Evolutionary conservation across 1,284 basidiomycete genomes (phyloP), one percentile per base, ranked within the genome.

Genomic region (Ceratobasidium sp.): DNA sequence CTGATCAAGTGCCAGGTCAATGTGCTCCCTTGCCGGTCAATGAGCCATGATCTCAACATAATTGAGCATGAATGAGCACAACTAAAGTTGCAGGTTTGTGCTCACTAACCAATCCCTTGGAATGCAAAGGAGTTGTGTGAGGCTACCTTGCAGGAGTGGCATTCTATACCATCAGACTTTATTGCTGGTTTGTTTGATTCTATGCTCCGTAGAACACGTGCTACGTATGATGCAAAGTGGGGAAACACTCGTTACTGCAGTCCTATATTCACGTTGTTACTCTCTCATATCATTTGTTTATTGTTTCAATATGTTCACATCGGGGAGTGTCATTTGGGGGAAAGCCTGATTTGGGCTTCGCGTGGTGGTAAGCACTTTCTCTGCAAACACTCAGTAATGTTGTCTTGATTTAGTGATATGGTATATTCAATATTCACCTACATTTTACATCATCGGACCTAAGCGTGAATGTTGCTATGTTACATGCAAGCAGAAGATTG

Each of bases 41-140:
- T 31, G 20, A 61, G 56, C 56, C 69, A 54, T 8, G 69, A 73
- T 61, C 35, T 73, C 31, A 73, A 73, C 33, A 60, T 73, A 17
- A 73, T 73, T 45, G 56, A 73, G 68, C 68, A 71, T 28, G 33
- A 60, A 28, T 71, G 68, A 54, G 31, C 53, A 17, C 68, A 20
- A 3, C 35, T 60, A 15, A 71, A 71, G 68, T 7, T 28, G 10
- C 23, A 53, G 45, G 47, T 67, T 51, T n/a, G 31, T 8, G 17
- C 65, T 3, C 65, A 67, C 45, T 10, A 49, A 23, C 65, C 65
- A 31, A 28, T 31, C 5, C 65, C 65, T 23, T 47, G n/a, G 31
- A 67, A 67, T 23, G 42, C n/a, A 11, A 28, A 51, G 8, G 28
- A 67, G 45, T 35, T 67, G 20, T 67, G 65, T 45, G 28, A 35